phyloP scores from a whole-genome alignment of 2,329 filamentous ascomycete species.

The Hypoxylon sp. region DNA sequence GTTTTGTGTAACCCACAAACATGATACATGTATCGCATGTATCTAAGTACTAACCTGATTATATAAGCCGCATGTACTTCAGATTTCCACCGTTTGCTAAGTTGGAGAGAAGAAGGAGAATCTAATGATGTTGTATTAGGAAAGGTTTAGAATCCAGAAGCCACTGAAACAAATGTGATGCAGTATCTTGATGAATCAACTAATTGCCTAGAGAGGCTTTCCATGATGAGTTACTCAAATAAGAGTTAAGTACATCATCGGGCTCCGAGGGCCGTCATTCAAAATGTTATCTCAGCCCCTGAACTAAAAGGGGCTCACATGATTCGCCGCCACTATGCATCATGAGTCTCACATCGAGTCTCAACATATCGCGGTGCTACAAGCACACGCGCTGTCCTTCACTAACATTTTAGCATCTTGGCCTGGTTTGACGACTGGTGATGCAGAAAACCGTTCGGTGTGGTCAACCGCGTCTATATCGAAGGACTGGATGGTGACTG shows the following conservation, averaged over 20 bases:
- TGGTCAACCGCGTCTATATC: not conserved
- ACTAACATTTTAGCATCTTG: not conserved
- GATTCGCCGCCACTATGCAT: not conserved
- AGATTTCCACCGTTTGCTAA: not conserved
- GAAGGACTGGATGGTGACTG: not conserved
- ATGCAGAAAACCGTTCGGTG: not conserved
- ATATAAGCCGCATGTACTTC: not conserved
- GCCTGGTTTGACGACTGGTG: not conserved
- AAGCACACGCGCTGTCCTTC: not conserved
- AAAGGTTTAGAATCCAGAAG: no score
- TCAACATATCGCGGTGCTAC: no score
- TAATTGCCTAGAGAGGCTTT: no score
- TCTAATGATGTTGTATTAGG: no score
- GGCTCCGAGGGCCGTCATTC: not conserved
- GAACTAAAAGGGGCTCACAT: not conserved
- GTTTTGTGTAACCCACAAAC: not conserved
- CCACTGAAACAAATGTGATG: no score
- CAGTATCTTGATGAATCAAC: no score
- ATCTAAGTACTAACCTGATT: not conserved
- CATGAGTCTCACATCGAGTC: not conserved
- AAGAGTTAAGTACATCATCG: no score
- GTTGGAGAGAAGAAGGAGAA: no score
- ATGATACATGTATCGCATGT: not conserved
- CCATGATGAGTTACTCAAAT: no score
- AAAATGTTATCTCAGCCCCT: not conserved